Conservation (phyloP, 2,329 filamentous ascomycete species). For the Penicillium sp. region DNA sequence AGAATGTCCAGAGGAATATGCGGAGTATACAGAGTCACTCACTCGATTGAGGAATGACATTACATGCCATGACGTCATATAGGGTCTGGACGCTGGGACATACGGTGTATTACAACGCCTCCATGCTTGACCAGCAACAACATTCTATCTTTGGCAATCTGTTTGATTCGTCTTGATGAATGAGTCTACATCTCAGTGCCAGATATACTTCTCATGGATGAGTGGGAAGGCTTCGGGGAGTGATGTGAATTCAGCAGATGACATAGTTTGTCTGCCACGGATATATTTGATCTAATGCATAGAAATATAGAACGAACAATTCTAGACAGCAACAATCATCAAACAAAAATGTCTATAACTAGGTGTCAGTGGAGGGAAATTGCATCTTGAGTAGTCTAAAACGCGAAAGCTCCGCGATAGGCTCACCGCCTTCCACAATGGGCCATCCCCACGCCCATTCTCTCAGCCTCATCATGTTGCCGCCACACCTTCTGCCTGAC, state of each 20-base stretch:
- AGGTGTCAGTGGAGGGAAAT: no score
- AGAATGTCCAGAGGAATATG: background rate
- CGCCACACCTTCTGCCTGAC: slow-evolving; percentile 20
- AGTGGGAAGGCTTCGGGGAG: background rate
- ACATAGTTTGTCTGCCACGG: background rate
- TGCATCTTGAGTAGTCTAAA: no score
- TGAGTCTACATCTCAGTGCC: background rate
- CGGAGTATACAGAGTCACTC: background rate
- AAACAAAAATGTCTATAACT: no score
- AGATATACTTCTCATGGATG: background rate
- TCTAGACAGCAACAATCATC: background rate
- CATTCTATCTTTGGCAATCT: background rate
- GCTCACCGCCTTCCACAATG: slow-evolving; percentile 25
- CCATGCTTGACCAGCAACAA: background rate
- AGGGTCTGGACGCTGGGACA: background rate
- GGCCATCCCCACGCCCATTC: slow-evolving; percentile 17
- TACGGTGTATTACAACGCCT: background rate
- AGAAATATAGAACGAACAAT: background rate
- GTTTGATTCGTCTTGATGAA: background rate
- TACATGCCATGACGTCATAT: background rate
- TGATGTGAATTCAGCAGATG: background rate
- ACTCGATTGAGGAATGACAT: background rate
- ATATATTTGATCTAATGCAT: background rate
- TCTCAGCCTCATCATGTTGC: slow-evolving; percentile 21
- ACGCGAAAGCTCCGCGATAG: background rate